phyloP scores from a whole-genome alignment of 495 filamentous ascomycete species.

The Oleoguttula mirabilis region DNA sequence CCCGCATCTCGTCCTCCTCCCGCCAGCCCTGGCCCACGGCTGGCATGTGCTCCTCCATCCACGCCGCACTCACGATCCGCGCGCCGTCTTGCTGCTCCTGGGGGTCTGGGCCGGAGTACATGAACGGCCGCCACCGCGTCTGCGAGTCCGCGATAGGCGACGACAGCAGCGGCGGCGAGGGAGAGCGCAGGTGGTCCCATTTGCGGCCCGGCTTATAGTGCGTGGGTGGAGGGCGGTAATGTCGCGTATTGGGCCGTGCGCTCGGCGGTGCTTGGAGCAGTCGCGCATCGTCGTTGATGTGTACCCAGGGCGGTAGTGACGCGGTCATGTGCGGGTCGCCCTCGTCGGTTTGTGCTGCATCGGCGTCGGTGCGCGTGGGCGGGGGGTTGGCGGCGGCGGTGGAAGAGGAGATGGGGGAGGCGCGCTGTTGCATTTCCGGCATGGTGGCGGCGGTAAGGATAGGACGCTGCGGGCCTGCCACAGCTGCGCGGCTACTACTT shows the following conservation, averaged over 20 bases:
- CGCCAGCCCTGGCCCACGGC: conserved; percentile 5
- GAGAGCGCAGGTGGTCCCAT: conserved; percentile 16
- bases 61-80: conserved; percentile 13
- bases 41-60: conserved; percentile 22
- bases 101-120: conserved; percentile 13
- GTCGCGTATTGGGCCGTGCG: conserved; percentile 11
- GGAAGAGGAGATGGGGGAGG: conserved; percentile 1
- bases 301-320: conserved; percentile 19
- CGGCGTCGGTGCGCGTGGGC: background rate
- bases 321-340: conserved; percentile 10
- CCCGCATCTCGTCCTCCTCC: conserved; percentile 4
- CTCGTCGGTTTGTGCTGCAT: background rate
- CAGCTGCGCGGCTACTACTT: background rate
- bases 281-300: conserved; percentile 8
- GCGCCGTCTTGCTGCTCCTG: conserved; percentile 2
- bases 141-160: conserved; percentile 13
- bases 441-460: conserved; percentile 1
- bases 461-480: background rate
- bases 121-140: conserved; percentile 15
- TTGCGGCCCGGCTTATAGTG: conserved; percentile 17
- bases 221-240: conserved; percentile 7
- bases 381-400: background rate
- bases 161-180: conserved; percentile 9
- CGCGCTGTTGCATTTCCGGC: conserved; percentile 20
- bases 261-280: conserved; percentile 1